phyloP scores from a whole-genome alignment of 176 grass and related monocot genomes.

The Rhynchospora tenuis region DNA sequence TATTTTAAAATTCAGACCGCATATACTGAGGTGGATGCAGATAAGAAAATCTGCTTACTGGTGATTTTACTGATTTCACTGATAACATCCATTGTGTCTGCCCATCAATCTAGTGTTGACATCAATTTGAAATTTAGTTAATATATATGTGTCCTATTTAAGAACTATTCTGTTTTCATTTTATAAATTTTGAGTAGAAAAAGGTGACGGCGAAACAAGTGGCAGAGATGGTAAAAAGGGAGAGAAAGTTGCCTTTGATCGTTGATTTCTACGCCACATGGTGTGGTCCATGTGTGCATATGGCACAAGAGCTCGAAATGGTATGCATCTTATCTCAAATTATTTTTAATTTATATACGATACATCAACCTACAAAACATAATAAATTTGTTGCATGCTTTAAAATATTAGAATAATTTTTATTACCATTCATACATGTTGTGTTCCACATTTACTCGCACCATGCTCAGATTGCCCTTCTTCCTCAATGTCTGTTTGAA shows the following conservation, averaged over 20 bases:
- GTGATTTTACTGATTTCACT: too few species aligned
- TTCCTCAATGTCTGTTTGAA: not conserved
- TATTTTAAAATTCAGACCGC: not conserved
- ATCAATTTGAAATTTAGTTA: too few species aligned
- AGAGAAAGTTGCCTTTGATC: not conserved
- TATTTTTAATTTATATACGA: not conserved
- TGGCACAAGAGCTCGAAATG: slow-evolving; percentile 89
- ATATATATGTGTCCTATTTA: too few species aligned
- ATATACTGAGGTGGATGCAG: not conserved
- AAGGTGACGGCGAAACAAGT: not conserved
- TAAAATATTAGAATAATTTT: not conserved
- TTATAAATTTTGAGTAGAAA: not conserved
- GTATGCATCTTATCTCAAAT: slow-evolving; percentile 16
- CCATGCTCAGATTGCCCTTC: not conserved
- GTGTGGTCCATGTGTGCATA: slow-evolving; percentile 58
- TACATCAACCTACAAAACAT: not conserved
- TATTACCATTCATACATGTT: not conserved
- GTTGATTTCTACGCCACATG: slow-evolving; percentile 17
- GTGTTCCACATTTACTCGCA: not conserved
- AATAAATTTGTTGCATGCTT: not conserved
- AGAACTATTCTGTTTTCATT: too few species aligned
- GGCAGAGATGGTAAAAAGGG: not conserved
- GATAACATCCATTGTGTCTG: not conserved
- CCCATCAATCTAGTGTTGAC: too few species aligned
- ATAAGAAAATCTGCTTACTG: too few species aligned